Evolutionary conservation across 148 eudicot genomes (phyloP), one percentile per base, ranked within the genome.

Genomic region (Cornus controversa): DNA sequence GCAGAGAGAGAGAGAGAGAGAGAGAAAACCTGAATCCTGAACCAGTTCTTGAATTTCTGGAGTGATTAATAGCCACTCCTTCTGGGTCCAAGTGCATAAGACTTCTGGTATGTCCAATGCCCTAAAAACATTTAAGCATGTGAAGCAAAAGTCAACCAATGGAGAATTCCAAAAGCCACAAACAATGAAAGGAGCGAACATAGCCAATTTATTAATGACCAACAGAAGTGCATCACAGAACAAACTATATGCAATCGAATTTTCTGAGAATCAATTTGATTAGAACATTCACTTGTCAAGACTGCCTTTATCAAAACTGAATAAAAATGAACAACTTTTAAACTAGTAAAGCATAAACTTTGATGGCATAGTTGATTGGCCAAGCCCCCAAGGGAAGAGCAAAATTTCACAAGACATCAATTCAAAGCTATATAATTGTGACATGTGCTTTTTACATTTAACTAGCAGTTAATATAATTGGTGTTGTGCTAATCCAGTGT

Each of bases 121-220:
- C 87, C 93, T 90, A 71, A 78, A 77, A 79, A 36, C 60, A 40
- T 47, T 31, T 5, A 69, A 79, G 68, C 66, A 27, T n/a, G 26
- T 60, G 71, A 79, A 5, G n/a, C 14, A 73, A 47, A 10, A 45
- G 25, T 64, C 10, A 63, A 22, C 29, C 31, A 60, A 24, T n/a
- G 66, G 53, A 15, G 60, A 60, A 15, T 10, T 29, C 27, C 25
- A 74, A 65, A 45, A 25, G 64, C 37, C 26, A n/a, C 25, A 75
- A 26, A n/a, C 14, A 8, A 34, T 24, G 24, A 24, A 5, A 24
- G 69, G 23, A 11, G 65, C 5, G 69, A 74, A 24, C 22, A 24
- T 4, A 68, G 22, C 26, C 8, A 23, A 58, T 73, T 63, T 18
- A 31, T 57, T 29, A 14, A 72, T 4, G 47, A 28, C 58, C 67